Base-by-base conservation (phyloP, 2,329 filamentous ascomycete species). In the Trichoderma breve region DNA sequence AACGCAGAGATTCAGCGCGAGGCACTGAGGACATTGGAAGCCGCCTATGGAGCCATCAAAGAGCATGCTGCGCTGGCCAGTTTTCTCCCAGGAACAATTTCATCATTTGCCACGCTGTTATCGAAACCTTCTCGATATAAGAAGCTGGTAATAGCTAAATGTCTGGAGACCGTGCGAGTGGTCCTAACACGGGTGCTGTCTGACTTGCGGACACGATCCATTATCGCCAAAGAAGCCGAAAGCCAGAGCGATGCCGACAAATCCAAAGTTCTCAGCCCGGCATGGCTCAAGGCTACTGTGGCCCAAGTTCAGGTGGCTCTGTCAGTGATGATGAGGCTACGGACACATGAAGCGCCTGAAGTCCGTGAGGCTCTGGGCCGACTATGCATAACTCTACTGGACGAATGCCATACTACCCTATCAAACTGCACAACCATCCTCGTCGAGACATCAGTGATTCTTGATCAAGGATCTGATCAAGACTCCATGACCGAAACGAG, bases 51-150 rank as follows among this genome's bases (percentile, higher is more conserved):
- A 7, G 88, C 89, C 26, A 86, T 97, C 57, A 89, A 87, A 67
- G 92, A 96, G 76, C 88, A 87, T 61, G 87, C 92, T n/a, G 89
- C 93, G 3, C 84, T 97, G 71, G 93, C 94, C 11, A 95, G 89
- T 73, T 96, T 99, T 77, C 85, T 98, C 55, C 96, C 97, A 0
- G 94, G 95, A 11, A 93, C 93, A 0, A 89, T 97, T 0, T 98
- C 96, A 3, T 89, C 90, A 1, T 83, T 99, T 28, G 91, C 92
- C 2, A 95, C 92, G 77, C 84, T 94, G 0, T 82, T 97, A 65
- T 91, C 92, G 5, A 89, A 90, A 0, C 92, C 91, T 0, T 88
- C 87, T 53, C 86, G 87, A 12, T 82, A 85, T 58, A 89, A 87
- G 75, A 81, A 80, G 1, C 80, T 86, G 53, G 87, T 97, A 0